Base-by-base conservation (phyloP, 2,329 filamentous ascomycete species). In the Colletotrichum incanum region DNA sequence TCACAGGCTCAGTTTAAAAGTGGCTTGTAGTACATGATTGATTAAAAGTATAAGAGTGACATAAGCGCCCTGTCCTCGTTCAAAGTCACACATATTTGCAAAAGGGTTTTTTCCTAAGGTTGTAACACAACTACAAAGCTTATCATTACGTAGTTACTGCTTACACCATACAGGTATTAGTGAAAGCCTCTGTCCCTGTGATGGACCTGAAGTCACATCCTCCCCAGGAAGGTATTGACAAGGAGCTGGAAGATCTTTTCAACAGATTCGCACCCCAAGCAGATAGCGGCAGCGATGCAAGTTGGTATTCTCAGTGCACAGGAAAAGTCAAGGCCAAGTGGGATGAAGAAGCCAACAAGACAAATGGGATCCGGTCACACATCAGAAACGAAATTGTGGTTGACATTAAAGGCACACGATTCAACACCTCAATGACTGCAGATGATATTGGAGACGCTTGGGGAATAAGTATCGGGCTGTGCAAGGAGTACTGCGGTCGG, bases 401-500 rank as follows among this genome's bases (percentile, higher is more conserved):
- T 2, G n/a, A 23, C n/a, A 26, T 39, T 23, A 9, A 26, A 5
- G 54, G 54, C 1, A 39, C 12, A 9, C 34, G 54, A 3, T 60
- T 31, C 39, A 11, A 31, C 16, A 5, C 11, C 7, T 26, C 37
- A 7, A 45, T 12, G 26, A 59, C 18, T 28, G 26, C 6, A 7
- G 23, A 5, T 5, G 41, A 28, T 4, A 4, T 28, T 1, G 5
- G 5, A 5, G 26, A 60, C 12, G 16, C 23, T 18, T 60, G 56
- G 56, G 56, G 56, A 3, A 60, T 60, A 26, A 60, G 39, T 5
- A 45, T 45, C 18, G 23, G 9, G 5, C 5, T 60, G 1, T 60
- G 56, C 16, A 60, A 41, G 16, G 37, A 60, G 11, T 60, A 31
- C 12, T 60, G 56, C 39, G 56, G 56, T 2, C 56, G 56, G 9